Percentiles rank a stretch among this genome's conserved stretches.
These are phyloP conservation scores for Chaetomiaceae sp. DNA, from an alignment of 2,329 filamentous ascomycete genomes.

Conservation along the genomic window DNA sequence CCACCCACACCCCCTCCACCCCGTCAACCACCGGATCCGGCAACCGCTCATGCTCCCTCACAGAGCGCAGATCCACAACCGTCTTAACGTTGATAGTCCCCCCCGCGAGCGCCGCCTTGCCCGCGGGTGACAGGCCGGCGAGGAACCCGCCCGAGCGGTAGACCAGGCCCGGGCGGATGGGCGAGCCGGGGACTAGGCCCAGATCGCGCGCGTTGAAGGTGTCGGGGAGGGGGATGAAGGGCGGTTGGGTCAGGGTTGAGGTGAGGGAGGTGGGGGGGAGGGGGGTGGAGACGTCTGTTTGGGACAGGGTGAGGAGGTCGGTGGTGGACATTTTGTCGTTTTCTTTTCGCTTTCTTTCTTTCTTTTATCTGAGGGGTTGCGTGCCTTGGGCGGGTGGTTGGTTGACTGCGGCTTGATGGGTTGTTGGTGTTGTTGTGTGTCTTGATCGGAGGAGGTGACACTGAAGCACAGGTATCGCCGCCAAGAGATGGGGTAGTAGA, in stretches of 20 bases:
- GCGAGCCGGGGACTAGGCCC: constrained; percentile 36
- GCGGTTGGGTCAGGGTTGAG: background rate
- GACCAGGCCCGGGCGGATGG: constrained; percentile 38
- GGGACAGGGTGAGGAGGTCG: background rate
- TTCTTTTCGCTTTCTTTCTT: too few species aligned
- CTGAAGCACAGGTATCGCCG: too few species aligned
- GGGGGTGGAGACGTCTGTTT: background rate
- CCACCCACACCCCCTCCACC: constrained; percentile 43
- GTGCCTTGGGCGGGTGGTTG: too few species aligned
- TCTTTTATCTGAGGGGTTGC: too few species aligned
- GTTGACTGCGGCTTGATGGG: too few species aligned
- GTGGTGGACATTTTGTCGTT: background rate
- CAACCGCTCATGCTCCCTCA: constrained; percentile 37
- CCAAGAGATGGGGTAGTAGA: too few species aligned
- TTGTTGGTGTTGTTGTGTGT: too few species aligned
- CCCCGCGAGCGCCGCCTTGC: constrained; percentile 34
- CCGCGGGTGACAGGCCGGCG: constrained; percentile 29
- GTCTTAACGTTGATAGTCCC: constrained; percentile 36
- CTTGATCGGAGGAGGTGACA: too few species aligned
- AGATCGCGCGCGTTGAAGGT: constrained; percentile 51
- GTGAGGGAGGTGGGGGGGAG: background rate
- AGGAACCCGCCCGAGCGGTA: constrained; percentile 45
- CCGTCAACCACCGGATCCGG: constrained; percentile 43
- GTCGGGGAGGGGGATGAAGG: constrained; percentile 27
- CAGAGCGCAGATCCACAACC: constrained; percentile 49